Percentiles rank a stretch among this genome's conserved stretches.
phyloP scores from a whole-genome alignment of 441 rosid species.

The Brassica balearica region DNA sequence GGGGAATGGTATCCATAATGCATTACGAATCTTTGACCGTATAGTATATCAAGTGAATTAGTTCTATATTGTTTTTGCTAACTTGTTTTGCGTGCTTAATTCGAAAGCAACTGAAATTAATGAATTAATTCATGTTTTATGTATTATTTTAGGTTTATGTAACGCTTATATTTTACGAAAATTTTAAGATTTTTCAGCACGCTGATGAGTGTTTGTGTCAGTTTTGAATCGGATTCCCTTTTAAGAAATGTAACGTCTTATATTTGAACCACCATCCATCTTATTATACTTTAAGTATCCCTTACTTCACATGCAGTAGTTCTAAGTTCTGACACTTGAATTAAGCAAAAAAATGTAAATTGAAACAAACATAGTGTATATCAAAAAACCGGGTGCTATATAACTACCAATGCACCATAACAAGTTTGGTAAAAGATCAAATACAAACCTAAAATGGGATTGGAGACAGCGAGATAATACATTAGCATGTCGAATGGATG shows the following conservation, averaged over 20 bases:
- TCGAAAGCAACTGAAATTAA: not conserved
- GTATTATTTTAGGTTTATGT: not conserved
- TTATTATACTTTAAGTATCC: not conserved
- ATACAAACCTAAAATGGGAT: conserved; percentile 26
- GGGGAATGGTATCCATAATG: conserved; percentile 19
- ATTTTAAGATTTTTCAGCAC: not conserved
- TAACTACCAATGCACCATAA: conserved; percentile 20
- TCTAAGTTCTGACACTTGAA: not conserved
- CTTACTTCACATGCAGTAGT: not conserved
- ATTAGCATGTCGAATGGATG: conserved; percentile 42
- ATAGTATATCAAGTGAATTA: not conserved
- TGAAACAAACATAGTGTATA: not conserved
- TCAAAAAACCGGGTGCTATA: conserved; percentile 9
- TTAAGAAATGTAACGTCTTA: not conserved
- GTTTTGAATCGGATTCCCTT: not conserved
- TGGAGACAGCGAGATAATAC: conserved; percentile 38
- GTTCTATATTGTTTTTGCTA: not conserved
- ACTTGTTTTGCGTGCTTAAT: not conserved
- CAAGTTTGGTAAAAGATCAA: not conserved
- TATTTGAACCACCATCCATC: not conserved
- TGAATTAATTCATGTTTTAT: not conserved
- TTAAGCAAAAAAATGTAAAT: not conserved
- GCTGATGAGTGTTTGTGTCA: not conserved
- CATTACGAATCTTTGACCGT: conserved; percentile 7
- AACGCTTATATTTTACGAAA: not conserved